Evolutionary conservation across 371 early-diverging fungal genomes (phyloP).

Genomic region (Mortierella sp.): DNA sequence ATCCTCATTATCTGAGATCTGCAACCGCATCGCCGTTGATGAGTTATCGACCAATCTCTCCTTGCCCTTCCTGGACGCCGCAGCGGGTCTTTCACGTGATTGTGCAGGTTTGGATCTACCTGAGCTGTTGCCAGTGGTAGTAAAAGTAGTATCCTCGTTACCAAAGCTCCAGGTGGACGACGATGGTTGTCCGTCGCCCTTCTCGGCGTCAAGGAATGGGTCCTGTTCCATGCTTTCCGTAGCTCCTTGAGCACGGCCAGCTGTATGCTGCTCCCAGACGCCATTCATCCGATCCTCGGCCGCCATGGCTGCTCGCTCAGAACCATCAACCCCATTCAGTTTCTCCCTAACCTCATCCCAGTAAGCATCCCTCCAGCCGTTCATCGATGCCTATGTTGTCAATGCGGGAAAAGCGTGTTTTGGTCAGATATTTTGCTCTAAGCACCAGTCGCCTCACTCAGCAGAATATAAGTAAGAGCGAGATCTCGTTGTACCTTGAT

Average conservation of each 20-base stretch:
- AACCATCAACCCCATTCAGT: constrained; percentile 9
- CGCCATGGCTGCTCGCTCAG: constrained; percentile 18
- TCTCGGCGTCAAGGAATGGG: not conserved
- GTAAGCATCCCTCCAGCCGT: constrained; percentile 43
- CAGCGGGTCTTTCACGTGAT: constrained; percentile 6
- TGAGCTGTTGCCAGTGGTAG: not conserved
- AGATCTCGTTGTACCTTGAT: constrained; percentile 26
- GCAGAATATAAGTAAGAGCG: too few species aligned
- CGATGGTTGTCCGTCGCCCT: not conserved
- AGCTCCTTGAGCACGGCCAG: constrained; percentile 5
- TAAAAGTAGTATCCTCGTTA: not conserved
- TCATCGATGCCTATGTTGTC: constrained; percentile 23
- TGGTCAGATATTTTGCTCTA: too few species aligned
- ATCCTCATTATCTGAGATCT: constrained; percentile 40
- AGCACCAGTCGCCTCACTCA: too few species aligned
- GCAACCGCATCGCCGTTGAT: constrained; percentile 36
- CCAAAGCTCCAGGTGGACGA: not conserved
- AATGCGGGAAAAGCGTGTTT: not conserved
- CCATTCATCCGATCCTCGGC: constrained; percentile 16
- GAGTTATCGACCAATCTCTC: constrained; percentile 23
- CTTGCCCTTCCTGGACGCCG: constrained; percentile 36
- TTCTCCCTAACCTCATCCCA: constrained; percentile 24
- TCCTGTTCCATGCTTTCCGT: constrained; percentile 3
- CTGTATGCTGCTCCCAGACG: constrained; percentile 30
- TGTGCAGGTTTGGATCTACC: not conserved